Evolutionary conservation across 345 rosid species (phyloP), one percentile per base, ranked within the genome.

Genomic region (Sonneratia caseolaris): DNA sequence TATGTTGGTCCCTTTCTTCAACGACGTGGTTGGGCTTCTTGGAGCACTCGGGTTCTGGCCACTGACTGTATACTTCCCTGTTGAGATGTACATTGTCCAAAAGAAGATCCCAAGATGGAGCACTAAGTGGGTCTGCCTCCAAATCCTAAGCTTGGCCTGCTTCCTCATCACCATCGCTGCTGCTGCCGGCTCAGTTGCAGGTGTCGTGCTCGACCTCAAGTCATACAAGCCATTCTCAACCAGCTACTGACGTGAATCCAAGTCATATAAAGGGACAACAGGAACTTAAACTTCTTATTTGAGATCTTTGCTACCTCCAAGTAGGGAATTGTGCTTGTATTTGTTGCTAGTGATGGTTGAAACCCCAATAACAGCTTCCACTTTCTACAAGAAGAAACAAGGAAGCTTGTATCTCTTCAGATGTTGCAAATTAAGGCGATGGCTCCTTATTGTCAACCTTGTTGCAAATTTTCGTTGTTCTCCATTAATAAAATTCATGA

Each of bases 11-110:
- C 98, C 98, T 2, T 91, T 91, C 83, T 94, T 94, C 64, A 89
- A 89, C 18, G 92, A 88, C 53, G 80, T 89, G 0, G 95, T 88
- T 4, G 96, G 97, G 24, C 79, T 93, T 14, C 89, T 94, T 4
- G 97, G 96, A 8, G 96, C 98, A 0, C 48, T 94, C 1, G 98
- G 95, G 48, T 94, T 89, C 67, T 94, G 98, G 96, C 98, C 98
- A 3, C 66, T 94, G 8, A 87, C 96, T 0, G 98, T 93, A 14
- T 89, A 91, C 61, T 91, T 88, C 80, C 98, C 98, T 0, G 87
- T 93, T 22, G 91, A 93, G 80, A 90, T 94, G 98, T 94, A 88
- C 72, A 86, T 91, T 62, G 79, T 68, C 4, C 94, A 85, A 15
- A 94, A 78, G 87, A 81, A 71, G 78, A 83, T 91, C 56, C 84